A percentile compares a stretch with the other conserved stretches of the same genome.
Evolutionary conservation across 495 filamentous ascomycete genomes (phyloP).

Genomic region (Penicillium cinerascens): DNA sequence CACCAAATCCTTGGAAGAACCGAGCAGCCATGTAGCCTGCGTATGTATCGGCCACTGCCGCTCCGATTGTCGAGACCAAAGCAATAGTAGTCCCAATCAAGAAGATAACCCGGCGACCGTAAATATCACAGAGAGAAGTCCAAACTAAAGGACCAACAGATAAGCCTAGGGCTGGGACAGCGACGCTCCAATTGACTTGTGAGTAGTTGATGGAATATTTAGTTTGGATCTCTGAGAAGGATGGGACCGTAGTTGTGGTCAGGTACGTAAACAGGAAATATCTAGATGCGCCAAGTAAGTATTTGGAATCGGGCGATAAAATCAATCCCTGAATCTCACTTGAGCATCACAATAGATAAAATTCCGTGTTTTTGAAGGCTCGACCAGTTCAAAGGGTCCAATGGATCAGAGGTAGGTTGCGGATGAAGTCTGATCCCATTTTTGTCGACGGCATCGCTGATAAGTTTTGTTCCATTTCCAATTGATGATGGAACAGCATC

Average conservation of each 20-base stretch:
- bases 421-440: slow-evolving; percentile 45
- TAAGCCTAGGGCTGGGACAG: slow-evolving; percentile 58
- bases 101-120: slow-evolving; percentile 53
- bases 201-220: slow-evolving; percentile 47
- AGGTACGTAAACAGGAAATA: slow-evolving; percentile 66
- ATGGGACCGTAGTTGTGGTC: slow-evolving; percentile 59
- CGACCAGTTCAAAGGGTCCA: slow-evolving; percentile 61
- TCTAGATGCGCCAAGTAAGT: slow-evolving; percentile 20
- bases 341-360: slow-evolving; percentile 56
- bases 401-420: slow-evolving; percentile 48
- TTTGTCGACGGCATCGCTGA: slow-evolving; percentile 14
- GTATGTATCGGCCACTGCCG: slow-evolving; percentile 45
- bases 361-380: slow-evolving; percentile 47
- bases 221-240: slow-evolving; percentile 50
- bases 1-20: slow-evolving; percentile 62
- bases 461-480: slow-evolving; percentile 9
- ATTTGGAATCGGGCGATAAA: too few relatives aligned
- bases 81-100: slow-evolving; percentile 53
- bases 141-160: slow-evolving; percentile 56
- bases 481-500: neutral
- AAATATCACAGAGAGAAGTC: slow-evolving; percentile 56
- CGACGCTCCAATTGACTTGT: slow-evolving; percentile 62
- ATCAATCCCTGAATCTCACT: slow-evolving; percentile 29
- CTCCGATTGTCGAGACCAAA: slow-evolving; percentile 50
- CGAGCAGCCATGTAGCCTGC: slow-evolving; percentile 55